These are phyloP conservation scores for Wallacemonas sp. DNA, from an alignment of 208 protist species.

Conservation along the genomic window DNA sequence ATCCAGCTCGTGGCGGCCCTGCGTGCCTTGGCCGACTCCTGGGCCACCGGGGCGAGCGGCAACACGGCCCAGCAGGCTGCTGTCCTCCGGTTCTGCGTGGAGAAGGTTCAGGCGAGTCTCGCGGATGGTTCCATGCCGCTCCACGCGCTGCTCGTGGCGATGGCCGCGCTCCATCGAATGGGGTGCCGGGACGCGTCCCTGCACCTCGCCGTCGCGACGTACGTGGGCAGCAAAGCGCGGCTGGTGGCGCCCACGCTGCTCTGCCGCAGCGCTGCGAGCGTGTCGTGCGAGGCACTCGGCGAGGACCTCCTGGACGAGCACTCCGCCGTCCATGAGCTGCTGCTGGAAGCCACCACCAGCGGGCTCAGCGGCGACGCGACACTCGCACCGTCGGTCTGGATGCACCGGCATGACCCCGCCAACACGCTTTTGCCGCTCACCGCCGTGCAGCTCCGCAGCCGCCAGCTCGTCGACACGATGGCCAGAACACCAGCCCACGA, in stretches of 20 bases:
- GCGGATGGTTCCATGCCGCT: slow-evolving; percentile 43
- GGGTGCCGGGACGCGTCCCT: slow-evolving; percentile 52
- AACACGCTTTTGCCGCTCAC: slow-evolving; percentile 61
- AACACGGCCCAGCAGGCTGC: slow-evolving; percentile 16
- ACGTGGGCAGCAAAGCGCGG: slow-evolving; percentile 35
- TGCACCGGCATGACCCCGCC: slow-evolving; percentile 74
- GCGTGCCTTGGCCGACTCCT: slow-evolving; percentile 52
- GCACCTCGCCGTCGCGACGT: slow-evolving; percentile 51
- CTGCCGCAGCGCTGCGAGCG: slow-evolving; percentile 45
- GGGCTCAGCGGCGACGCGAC: slow-evolving; percentile 45
- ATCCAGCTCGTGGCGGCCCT: slow-evolving; percentile 79
- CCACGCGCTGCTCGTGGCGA: slow-evolving; percentile 45
- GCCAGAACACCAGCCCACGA: slow-evolving; percentile 58
- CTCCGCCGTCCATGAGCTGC: slow-evolving; percentile 41
- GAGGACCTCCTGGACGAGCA: slow-evolving; percentile 52
- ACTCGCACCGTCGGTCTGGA: slow-evolving; percentile 65
- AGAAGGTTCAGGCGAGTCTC: slow-evolving; percentile 48
- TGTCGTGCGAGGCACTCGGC: slow-evolving; percentile 46
- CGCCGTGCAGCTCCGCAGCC: slow-evolving; percentile 54
- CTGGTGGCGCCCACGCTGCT: slow-evolving; percentile 27
- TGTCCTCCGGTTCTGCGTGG: slow-evolving; percentile 56
- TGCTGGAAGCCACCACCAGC: slow-evolving; percentile 37
- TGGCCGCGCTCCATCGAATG: slow-evolving; percentile 46
- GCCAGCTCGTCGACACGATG: slow-evolving; percentile 76
- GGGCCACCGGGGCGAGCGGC: too few relatives aligned